Conservation (phyloP, 352 stramenopile species). For the Globisporangium yorkense region DNA sequence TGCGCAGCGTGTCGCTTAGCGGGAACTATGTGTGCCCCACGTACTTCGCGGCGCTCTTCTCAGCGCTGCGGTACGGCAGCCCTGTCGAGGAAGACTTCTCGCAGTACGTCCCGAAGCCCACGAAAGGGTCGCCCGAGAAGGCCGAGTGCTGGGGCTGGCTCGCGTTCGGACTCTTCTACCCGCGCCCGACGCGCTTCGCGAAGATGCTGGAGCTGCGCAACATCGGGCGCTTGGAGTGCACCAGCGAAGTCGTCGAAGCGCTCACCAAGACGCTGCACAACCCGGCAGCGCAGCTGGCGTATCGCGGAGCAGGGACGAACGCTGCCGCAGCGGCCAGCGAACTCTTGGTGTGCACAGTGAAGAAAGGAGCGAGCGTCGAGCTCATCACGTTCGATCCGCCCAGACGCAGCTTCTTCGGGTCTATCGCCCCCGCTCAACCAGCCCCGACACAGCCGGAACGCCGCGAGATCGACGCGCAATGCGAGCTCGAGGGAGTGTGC, state of each 20-base stretch:
- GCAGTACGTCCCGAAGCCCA: background rate
- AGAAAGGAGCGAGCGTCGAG: slow-evolving; percentile 1
- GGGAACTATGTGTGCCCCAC: background rate
- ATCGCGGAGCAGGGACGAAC: background rate
- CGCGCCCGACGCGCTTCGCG: slow-evolving; percentile 11
- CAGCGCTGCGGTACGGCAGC: slow-evolving; percentile 2
- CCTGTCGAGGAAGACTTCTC: background rate
- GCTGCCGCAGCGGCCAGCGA: background rate
- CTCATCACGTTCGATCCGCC: background rate
- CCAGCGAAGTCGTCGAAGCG: background rate
- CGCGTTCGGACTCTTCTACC: slow-evolving; percentile 18
- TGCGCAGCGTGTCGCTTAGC: background rate
- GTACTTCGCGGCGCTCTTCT: slow-evolving; percentile 1
- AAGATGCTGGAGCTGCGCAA: slow-evolving; percentile 1
- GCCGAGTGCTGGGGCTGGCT: slow-evolving; percentile 11
- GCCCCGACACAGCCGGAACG: background rate
- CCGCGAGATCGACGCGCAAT: background rate
- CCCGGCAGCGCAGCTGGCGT: background rate
- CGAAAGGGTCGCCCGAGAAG: background rate
- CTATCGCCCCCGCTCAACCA: background rate
- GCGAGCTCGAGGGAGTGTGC: slow-evolving; percentile 16
- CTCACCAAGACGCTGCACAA: slow-evolving; percentile 2
- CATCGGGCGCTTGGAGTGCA: background rate
- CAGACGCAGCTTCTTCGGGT: background rate
- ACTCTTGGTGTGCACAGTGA: background rate